Evolutionary conservation across 176 grass and related monocot genomes (phyloP).

Genomic region (Raddia guianensis): DNA sequence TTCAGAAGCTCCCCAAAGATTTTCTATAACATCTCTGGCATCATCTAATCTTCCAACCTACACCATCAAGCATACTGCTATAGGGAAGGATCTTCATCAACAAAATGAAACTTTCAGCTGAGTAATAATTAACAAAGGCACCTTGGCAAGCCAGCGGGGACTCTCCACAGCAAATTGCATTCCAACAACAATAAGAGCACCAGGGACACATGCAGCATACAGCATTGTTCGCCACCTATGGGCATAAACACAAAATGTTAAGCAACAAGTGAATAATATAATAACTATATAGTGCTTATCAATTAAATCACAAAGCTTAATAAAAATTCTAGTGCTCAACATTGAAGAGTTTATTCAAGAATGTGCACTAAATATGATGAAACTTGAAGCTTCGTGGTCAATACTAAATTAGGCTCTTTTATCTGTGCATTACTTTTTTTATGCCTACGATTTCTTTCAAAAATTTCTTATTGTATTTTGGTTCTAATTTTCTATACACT

Average conservation of each 20-base stretch:
- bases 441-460: conserved; percentile 1
- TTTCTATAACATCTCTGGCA: conserved; percentile 65
- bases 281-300: background rate
- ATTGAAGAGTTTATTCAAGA: background rate
- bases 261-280: background rate
- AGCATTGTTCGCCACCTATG: conserved; percentile 95
- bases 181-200: conserved; percentile 70
- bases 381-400: conserved; percentile 11
- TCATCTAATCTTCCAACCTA: conserved; percentile 92
- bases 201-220: conserved; percentile 87
- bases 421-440: conserved; percentile 1
- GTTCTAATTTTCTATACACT: conserved; percentile 16
- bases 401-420: conserved; percentile 1
- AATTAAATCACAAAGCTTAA: conserved; percentile 31
- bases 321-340: background rate
- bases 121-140: conserved; percentile 34
- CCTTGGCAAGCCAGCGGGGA: conserved; percentile 94
- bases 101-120: conserved; percentile 25
- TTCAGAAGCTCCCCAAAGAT: conserved; percentile 74
- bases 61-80: conserved; percentile 33
- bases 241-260: conserved; percentile 20
- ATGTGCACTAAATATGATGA: background rate
- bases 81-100: conserved; percentile 4
- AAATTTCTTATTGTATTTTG: background rate
- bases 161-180: conserved; percentile 99